Percentiles rank a stretch among this genome's conserved stretches.
These are phyloP conservation scores for Batkoa obscura DNA, from an alignment of 371 early-diverging fungal species.

Conservation along the genomic window DNA sequence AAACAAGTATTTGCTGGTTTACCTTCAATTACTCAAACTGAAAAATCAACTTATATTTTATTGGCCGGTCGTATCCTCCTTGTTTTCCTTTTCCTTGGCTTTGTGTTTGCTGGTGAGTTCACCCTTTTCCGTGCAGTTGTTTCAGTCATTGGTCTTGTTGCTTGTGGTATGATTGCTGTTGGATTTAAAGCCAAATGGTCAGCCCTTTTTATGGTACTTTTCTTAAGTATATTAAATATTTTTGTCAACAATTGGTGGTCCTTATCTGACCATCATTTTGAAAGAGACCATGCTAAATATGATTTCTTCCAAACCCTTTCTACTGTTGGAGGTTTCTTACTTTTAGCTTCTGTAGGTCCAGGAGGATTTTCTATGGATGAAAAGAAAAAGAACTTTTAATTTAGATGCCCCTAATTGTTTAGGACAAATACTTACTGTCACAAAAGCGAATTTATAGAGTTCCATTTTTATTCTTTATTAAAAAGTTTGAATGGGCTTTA, in stretches of 20 bases:
- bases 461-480: too few species aligned
- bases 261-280: slow-evolving; percentile 50
- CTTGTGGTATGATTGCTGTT: slow-evolving; percentile 84
- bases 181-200: slow-evolving; percentile 94
- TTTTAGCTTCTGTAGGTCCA: slow-evolving; percentile 81
- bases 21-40: slow-evolving; percentile 59
- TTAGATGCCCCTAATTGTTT: too few species aligned
- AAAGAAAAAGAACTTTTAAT: slow-evolving; percentile 83
- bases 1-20: slow-evolving; percentile 69
- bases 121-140: slow-evolving; percentile 44
- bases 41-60: slow-evolving; percentile 67
- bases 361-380: slow-evolving; percentile 85
- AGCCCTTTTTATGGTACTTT: slow-evolving; percentile 75
- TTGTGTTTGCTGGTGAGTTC: slow-evolving; percentile 71
- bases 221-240: slow-evolving; percentile 74
- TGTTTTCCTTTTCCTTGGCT: slow-evolving; percentile 74
- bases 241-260: slow-evolving; percentile 94
- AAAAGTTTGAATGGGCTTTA: too few species aligned
- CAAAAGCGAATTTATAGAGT: too few species aligned
- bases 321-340: slow-evolving; percentile 84
- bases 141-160: slow-evolving; percentile 53
- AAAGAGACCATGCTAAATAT: slow-evolving; percentile 86
- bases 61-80: slow-evolving; percentile 81
- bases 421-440: too few species aligned
- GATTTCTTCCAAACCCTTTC: slow-evolving; percentile 96